A percentile compares a stretch with the other conserved stretches of the same genome.
phyloP scores from a whole-genome alignment of 495 filamentous ascomycete genomes.

The Wilcoxina mikolae region DNA sequence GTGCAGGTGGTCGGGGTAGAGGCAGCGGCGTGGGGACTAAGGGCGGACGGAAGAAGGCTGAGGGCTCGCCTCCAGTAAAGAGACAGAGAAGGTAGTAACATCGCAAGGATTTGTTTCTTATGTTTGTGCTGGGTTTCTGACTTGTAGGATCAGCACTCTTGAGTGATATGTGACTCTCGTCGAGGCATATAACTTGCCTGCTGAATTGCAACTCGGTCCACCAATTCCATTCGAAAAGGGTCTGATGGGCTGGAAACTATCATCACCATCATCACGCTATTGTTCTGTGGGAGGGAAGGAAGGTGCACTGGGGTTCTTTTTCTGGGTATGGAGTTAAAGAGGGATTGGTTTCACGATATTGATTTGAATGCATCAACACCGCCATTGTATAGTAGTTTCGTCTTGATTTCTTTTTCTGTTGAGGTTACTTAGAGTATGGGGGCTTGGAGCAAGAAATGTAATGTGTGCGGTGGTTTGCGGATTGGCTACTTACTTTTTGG shows the following conservation, averaged over 20 bases:
- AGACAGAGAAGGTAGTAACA: conserved; percentile 27
- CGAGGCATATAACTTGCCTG: too few relatives aligned
- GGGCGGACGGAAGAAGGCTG: conserved; percentile 16
- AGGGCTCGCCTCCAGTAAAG: conserved; percentile 23
- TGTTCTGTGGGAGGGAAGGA: neutral
- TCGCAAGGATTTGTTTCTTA: neutral
- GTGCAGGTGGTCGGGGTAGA: conserved; percentile 17
- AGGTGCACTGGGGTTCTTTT: neutral
- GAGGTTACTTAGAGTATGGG: too few relatives aligned
- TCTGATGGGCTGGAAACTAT: neutral
- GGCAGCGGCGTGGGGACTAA: too few relatives aligned
- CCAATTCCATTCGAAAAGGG: too few relatives aligned
- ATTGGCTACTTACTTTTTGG: too few relatives aligned
- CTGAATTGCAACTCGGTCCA: too few relatives aligned
- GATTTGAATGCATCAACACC: too few relatives aligned
- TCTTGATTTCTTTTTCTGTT: neutral
- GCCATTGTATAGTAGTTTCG: neutral
- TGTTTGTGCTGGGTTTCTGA: conserved; percentile 4
- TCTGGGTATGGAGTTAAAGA: neutral
- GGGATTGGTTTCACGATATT: too few relatives aligned
- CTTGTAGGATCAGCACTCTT: neutral
- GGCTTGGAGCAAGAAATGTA: too few relatives aligned
- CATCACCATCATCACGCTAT: too few relatives aligned
- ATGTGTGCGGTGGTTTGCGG: too few relatives aligned
- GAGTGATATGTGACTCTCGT: conserved; percentile 5